phyloP scores from a whole-genome alignment of 805 yeast genomes.

The Cyberlindnera mrakii region DNA sequence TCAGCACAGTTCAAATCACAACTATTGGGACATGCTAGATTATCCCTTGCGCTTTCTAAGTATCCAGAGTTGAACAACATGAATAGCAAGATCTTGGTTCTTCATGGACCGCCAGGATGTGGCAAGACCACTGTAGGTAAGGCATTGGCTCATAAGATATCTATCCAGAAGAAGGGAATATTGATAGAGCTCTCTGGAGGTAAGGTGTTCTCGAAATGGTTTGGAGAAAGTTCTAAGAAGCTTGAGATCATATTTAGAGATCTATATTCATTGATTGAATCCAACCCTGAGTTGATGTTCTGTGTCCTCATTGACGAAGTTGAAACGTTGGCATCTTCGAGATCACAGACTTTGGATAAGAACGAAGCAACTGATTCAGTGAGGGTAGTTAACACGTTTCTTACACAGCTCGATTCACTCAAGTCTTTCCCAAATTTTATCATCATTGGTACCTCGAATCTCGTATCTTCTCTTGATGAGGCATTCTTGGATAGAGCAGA shows the following conservation, averaged over 20 bases:
- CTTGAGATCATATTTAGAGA: slow-evolving; percentile 31
- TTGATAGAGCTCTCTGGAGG: slow-evolving; percentile 39
- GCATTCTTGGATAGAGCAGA: slow-evolving; percentile 42
- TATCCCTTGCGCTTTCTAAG: not conserved
- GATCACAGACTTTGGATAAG: slow-evolving; percentile 28
- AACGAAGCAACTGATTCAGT: slow-evolving; percentile 38
- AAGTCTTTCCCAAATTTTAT: slow-evolving; percentile 29
- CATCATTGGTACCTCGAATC: slow-evolving; percentile 37
- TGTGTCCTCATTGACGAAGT: slow-evolving; percentile 40
- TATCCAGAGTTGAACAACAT: not conserved
- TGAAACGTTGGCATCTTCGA: slow-evolving; percentile 38
- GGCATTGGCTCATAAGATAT: slow-evolving; percentile 34
- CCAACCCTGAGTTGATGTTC: slow-evolving; percentile 20
- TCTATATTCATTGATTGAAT: slow-evolving; percentile 22
- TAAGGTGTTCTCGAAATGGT: slow-evolving; percentile 38
- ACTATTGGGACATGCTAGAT: slow-evolving; percentile 22
- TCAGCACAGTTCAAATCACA: slow-evolving; percentile 26
- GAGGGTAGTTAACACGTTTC: slow-evolving; percentile 37
- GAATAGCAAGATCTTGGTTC: slow-evolving; percentile 18
- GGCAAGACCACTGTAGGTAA: slow-evolving; percentile 40
- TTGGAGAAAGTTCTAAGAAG: slow-evolving; percentile 41
- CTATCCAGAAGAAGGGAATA: slow-evolving; percentile 26
- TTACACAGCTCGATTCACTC: slow-evolving; percentile 36
- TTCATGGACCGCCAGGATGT: slow-evolving; percentile 43
- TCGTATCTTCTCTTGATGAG: slow-evolving; percentile 32